Base-by-base conservation (phyloP, 768 basidiomycete genomes). In the Mycena latifolia region DNA sequence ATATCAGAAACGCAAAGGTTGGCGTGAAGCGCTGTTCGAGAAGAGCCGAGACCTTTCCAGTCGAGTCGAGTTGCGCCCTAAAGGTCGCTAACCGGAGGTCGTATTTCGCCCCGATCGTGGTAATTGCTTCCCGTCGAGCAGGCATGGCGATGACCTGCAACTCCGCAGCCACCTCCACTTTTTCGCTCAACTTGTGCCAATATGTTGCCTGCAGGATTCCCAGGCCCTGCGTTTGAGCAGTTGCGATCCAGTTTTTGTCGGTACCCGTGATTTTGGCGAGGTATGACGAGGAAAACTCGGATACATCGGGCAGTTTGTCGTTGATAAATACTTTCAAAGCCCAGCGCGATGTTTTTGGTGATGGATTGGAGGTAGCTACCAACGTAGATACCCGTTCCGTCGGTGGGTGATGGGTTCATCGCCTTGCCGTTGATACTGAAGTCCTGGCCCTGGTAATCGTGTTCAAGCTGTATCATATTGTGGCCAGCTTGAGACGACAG, bases 141-240 rank as follows among this genome's bases (percentile, higher is more conserved):
- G 92, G 92, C 22, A 90, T 86, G 31, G 92, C 92, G 60, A 96
- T 84, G 43, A 96, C 78, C 75, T 95, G 90, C 63, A 99, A 79
- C 72, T 99, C 97, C 33, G 96, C 95, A 33, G 95, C 97, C n/a
- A 96, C 95, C 67, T 99, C 98, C 15, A 99, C 92, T 80, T 97
- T 95, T 62, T 97, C 94, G 77, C 92, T 92, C 65, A 99, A 81
- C 76, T 94, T 96, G 69, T 98, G 96, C 93, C 95, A 98, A 79
- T 99, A 99, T 11, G 95, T 96, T 29, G 96, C 89, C 78, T 96
- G 93, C 27, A 98, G 73, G 53, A 94, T 86, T 25, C 96, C 95
- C 18, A 88, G 84, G 18, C 91, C 86, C 76, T 96, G 95, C 15
- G 96, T 67, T 74, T 94, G 93, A 15, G 94, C 92, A 5, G 96